These are phyloP conservation scores for Liquidambar formosana DNA, from an alignment of 164 flowering plant species.

Conservation along the genomic window DNA sequence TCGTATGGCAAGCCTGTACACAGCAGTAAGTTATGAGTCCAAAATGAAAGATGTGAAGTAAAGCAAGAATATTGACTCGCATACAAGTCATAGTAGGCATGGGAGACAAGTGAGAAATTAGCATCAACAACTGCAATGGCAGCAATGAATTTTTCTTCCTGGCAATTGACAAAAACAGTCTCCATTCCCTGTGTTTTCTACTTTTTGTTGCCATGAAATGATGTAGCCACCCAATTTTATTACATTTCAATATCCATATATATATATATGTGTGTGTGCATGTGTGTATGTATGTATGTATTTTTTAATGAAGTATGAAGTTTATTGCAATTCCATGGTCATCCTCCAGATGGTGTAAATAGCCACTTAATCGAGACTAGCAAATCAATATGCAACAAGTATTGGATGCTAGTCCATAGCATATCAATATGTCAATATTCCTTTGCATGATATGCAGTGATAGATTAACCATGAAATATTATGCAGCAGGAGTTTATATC, in stretches of 20 bases:
- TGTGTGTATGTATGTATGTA: too few species aligned
- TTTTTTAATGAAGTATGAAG: too few species aligned
- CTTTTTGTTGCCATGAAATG: not conserved
- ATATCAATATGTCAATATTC: not conserved
- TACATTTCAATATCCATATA: too few species aligned
- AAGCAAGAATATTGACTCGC: not conserved
- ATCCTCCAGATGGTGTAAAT: too few species aligned
- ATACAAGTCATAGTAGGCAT: not conserved
- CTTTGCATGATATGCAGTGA: not conserved
- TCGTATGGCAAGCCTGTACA: conserved; percentile 93
- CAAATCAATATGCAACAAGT: not conserved
- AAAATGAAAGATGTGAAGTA: not conserved
- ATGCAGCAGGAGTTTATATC: too few species aligned
- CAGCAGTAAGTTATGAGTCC: not conserved
- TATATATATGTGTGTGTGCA: too few species aligned
- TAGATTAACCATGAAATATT: not conserved
- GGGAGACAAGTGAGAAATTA: not conserved
- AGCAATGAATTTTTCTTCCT: not conserved
- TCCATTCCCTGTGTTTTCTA: not conserved
- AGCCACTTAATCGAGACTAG: too few species aligned
- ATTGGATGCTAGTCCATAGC: not conserved
- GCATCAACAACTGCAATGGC: not conserved
- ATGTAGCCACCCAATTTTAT: not conserved
- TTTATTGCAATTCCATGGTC: too few species aligned
- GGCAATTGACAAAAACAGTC: not conserved